Conservation (phyloP, 306 rosid species). For the Vigna mungo region DNA sequence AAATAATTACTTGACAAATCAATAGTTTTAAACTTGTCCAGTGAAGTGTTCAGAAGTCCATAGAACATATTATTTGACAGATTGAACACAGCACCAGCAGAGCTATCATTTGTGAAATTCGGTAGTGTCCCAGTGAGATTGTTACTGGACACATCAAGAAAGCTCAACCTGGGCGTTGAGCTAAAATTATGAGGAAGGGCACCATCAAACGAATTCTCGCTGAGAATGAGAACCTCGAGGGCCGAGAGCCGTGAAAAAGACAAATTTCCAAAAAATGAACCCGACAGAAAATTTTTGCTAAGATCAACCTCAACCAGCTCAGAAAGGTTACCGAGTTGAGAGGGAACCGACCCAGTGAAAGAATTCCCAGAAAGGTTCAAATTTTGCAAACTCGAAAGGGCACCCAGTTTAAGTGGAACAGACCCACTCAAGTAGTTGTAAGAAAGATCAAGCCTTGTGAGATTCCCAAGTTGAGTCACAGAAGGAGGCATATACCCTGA, state of each 20-base stretch:
- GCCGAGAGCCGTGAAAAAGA: slow-evolving; percentile 46
- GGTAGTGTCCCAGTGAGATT: slow-evolving; percentile 67
- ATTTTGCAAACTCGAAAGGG: slow-evolving; percentile 50
- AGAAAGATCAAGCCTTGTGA: slow-evolving; percentile 69
- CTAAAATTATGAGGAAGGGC: slow-evolving; percentile 55
- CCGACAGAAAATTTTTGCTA: slow-evolving; percentile 71
- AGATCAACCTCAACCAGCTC: slow-evolving; percentile 66
- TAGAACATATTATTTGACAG: slow-evolving; percentile 77
- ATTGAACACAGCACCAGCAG: slow-evolving; percentile 52
- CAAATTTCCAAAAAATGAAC: slow-evolving; percentile 58
- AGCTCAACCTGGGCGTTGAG: slow-evolving; percentile 56
- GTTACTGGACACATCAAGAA: slow-evolving; percentile 75
- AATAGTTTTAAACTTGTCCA: slow-evolving; percentile 44
- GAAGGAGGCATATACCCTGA: slow-evolving; percentile 66
- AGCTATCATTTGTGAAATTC: slow-evolving; percentile 31
- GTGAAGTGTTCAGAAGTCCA: slow-evolving; percentile 58
- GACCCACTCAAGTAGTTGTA: slow-evolving; percentile 73
- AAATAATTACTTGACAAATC: slow-evolving; percentile 86
- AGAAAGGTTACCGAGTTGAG: slow-evolving; percentile 63
- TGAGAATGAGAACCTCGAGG: slow-evolving; percentile 55
- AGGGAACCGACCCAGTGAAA: slow-evolving; percentile 58
- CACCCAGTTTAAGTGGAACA: slow-evolving; percentile 62
- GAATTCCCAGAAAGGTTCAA: slow-evolving; percentile 71
- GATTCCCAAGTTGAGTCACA: slow-evolving; percentile 63
- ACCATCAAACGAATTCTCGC: slow-evolving; percentile 62